Evolutionary conservation across 2,329 filamentous ascomycete genomes (phyloP), one percentile per base, ranked within the genome.

Genomic region (Sporothrix pseudoabietina): DNA sequence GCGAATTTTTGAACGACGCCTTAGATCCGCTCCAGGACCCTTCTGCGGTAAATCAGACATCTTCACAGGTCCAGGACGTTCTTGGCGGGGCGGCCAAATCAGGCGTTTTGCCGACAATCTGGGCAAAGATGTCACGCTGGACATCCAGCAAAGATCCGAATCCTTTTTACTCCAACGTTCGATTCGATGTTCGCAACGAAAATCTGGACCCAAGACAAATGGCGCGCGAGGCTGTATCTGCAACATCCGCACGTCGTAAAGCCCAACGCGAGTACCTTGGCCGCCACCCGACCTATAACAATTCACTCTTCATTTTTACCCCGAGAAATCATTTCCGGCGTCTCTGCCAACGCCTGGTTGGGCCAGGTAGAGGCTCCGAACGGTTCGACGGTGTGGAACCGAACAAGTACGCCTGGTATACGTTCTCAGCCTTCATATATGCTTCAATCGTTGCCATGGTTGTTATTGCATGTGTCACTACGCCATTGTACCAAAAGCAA

Each of bases 381-480:
- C 91, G 96, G 61, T 92, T 97, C 75, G 93, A 98, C 81, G 96
- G 96, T 16, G 89, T 97, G 0, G 90, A 94, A 74, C 96, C 96
- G 0, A 95, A 96, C 77, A 94, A 94, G 76, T 89, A 92, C 4
- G 87, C 96, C 9, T 99, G 96, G 94, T 98, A 97, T 80, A 85
- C 89, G 0, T 97, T 98, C 80, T 98, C 96, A 0, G 93, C 94
- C 3, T 92, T 99, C 78, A 93, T 98, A 72, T 99, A 99, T 80
- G 90, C 92, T 32, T 92, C 93, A 16, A 98, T 99, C 75, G 93
- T 98, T 57, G 93, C 94, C 69, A 99, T 99, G 97, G 96, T 99
- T n/a, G 83, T 98, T 61, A 87, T 99, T 70, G 96, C 96, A 41
- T 99, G 95, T 79, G 87, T 98, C 69, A 97, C 94, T 1, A 99